These are phyloP conservation scores for Talaromyces proteolyticus DNA, from an alignment of 495 filamentous ascomycete genomes.

Conservation along the genomic window DNA sequence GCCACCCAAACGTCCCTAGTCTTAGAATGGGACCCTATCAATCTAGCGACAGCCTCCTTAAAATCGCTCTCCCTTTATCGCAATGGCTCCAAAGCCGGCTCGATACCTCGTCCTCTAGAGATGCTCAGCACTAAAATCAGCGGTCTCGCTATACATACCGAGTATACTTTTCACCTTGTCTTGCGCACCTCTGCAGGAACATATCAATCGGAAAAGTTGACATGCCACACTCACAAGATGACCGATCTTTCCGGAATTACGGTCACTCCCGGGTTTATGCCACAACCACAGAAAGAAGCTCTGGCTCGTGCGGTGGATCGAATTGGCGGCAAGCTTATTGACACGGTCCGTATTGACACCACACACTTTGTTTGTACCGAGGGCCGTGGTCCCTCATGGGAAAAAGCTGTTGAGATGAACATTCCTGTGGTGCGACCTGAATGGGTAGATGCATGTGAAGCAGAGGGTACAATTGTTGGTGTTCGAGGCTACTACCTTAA, in stretches of 20 bases:
- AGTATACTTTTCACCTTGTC: constrained; percentile 92
- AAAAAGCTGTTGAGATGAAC: constrained; percentile 95
- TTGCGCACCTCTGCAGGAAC: constrained; percentile 88
- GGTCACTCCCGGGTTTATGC: constrained; percentile 84
- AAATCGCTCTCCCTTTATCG: constrained; percentile 85
- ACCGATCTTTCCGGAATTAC: constrained; percentile 96
- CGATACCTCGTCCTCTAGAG: constrained; percentile 77
- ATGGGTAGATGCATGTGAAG: constrained; percentile 93
- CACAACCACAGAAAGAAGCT: constrained; percentile 65
- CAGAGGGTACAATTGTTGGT: constrained; percentile 86
- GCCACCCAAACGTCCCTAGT: constrained; percentile 96
- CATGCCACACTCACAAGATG: constrained; percentile 95
- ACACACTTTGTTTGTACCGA: constrained; percentile 99
- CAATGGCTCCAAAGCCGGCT: constrained; percentile 92
- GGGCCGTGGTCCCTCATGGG: constrained; percentile 83
- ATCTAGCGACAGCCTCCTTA: constrained; percentile 85
- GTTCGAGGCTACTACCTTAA: constrained; percentile 95
- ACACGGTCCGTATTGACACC: constrained; percentile 90
- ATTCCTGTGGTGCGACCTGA: constrained; percentile 97
- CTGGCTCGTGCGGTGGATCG: constrained; percentile 71
- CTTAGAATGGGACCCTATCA: constrained; percentile 95
- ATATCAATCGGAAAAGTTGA: constrained; percentile 73
- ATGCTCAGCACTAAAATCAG: constrained; percentile 94
- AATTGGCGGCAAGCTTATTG: constrained; percentile 88
- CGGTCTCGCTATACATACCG: constrained; percentile 90